Evolutionary conservation across 75 land plant genomes (phyloP).

Genomic region (Sequoiadendron giganteum): DNA sequence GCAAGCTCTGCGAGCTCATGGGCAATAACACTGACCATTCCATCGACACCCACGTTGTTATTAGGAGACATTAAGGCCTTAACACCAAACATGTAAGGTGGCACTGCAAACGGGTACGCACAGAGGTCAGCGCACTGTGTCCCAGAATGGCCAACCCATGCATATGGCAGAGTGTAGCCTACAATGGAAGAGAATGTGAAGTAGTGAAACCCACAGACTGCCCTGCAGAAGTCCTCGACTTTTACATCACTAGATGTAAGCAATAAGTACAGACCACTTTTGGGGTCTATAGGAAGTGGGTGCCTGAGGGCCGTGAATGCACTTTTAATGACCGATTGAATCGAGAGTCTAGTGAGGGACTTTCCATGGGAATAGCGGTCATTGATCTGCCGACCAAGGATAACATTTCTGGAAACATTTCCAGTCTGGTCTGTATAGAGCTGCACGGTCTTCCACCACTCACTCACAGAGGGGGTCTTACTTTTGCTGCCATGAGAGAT

Average conservation of each 20-base stretch:
- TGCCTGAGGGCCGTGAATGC: slow-evolving; percentile 30
- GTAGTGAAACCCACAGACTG: slow-evolving; percentile 79
- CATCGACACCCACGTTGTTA: slow-evolving; percentile 71
- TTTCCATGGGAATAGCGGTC: slow-evolving; percentile 65
- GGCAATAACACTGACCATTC: slow-evolving; percentile 84
- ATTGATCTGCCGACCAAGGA: slow-evolving; percentile 37
- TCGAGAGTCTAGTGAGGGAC: slow-evolving; percentile 42
- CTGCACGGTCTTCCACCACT: slow-evolving; percentile 70
- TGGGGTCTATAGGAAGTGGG: slow-evolving; percentile 45
- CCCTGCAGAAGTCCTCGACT: slow-evolving; percentile 70
- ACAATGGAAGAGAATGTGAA: slow-evolving; percentile 84
- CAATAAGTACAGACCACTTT: slow-evolving; percentile 68
- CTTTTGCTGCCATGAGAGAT: slow-evolving; percentile 28
- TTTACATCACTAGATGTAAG: slow-evolving; percentile 67
- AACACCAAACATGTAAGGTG: slow-evolving; percentile 19
- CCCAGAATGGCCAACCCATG: slow-evolving; percentile 81
- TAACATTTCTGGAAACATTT: slow-evolving; percentile 42
- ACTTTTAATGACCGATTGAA: slow-evolving; percentile 41
- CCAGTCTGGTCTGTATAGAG: slow-evolving; percentile 74
- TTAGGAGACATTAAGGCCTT: slow-evolving; percentile 55
- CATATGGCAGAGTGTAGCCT: slow-evolving; percentile 80
- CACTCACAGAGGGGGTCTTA: slow-evolving; percentile 50
- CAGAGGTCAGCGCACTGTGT: slow-evolving; percentile 71
- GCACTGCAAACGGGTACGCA: slow-evolving; percentile 79
- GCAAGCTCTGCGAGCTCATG: slow-evolving; percentile 77